Conservation (phyloP, 306 rosid genomes). For the Boehmeria nivea region DNA sequence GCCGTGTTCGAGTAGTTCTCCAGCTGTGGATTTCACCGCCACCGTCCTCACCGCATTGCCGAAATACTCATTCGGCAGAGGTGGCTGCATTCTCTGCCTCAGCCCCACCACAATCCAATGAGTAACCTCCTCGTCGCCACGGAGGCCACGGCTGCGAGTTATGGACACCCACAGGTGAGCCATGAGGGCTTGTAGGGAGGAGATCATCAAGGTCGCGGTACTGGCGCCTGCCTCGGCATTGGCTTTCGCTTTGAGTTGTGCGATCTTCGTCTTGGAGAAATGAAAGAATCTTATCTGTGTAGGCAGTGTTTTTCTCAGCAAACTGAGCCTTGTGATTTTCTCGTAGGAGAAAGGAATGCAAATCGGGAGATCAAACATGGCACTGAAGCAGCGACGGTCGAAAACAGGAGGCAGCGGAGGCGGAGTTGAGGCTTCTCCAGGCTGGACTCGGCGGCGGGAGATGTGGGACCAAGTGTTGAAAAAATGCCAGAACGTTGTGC, state of each 20-base stretch:
- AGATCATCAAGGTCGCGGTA: conserved; percentile 21
- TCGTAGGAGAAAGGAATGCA: neutral
- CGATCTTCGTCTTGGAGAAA: conserved; percentile 13
- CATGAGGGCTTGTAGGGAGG: conserved; percentile 41
- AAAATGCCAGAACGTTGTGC: conserved; percentile 36
- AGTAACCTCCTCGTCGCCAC: neutral
- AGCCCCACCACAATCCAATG: neutral
- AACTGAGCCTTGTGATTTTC: neutral
- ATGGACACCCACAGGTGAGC: conserved; percentile 27
- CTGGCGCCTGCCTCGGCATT: conserved; percentile 17
- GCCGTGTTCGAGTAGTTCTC: neutral
- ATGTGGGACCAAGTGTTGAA: conserved; percentile 40
- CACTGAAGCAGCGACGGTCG: neutral
- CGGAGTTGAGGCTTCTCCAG: neutral
- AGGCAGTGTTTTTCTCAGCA: neutral
- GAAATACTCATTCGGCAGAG: conserved; percentile 19
- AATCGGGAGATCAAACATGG: neutral
- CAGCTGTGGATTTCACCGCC: conserved; percentile 15
- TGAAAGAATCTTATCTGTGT: neutral
- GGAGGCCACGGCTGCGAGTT: conserved; percentile 8
- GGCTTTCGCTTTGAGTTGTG: conserved; percentile 28
- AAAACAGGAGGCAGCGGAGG: neutral
- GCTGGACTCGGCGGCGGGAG: conserved; percentile 27
- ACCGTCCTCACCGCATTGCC: conserved; percentile 9
- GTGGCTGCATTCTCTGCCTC: conserved; percentile 19